These are phyloP conservation scores for Epicoccum sorghinum DNA, from an alignment of 2,329 filamentous ascomycete genomes.

Conservation along the genomic window DNA sequence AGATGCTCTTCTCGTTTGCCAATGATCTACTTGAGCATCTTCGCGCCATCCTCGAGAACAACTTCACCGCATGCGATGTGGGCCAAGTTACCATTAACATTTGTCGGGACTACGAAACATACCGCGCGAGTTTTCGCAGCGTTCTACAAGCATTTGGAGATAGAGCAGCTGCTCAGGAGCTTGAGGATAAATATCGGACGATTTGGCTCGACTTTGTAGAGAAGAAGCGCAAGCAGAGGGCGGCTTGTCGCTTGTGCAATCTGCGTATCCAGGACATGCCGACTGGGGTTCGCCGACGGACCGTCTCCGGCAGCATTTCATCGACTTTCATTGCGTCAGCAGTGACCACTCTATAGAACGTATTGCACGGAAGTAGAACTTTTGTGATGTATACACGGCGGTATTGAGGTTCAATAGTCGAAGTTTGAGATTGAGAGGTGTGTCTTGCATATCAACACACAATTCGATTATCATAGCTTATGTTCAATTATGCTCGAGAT, in stretches of 20 bases:
- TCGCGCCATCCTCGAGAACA: background rate
- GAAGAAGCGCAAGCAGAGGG: constrained; percentile 8
- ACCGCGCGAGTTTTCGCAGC: background rate
- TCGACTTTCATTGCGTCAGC: constrained; percentile 2
- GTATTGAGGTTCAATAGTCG: no score
- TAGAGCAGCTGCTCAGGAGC: constrained; percentile 1
- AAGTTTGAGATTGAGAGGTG: no score
- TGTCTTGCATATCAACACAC: no score
- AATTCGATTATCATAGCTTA: no score
- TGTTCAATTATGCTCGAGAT: background rate
- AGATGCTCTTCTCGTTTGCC: constrained; percentile 1
- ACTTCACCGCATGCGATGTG: constrained; percentile 8
- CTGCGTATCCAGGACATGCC: constrained; percentile 8
- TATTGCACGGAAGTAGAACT: background rate
- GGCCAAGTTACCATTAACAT: background rate
- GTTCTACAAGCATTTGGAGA: constrained; percentile 9
- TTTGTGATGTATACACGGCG: no score
- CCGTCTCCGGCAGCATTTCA: constrained; percentile 11
- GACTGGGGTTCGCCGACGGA: constrained; percentile 1
- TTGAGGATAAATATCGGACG: constrained; percentile 11
- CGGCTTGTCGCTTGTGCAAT: constrained; percentile 15
- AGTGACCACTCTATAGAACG: background rate
- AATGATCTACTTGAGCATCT: constrained; percentile 9
- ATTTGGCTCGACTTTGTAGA: constrained; percentile 12
- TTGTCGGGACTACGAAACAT: constrained; percentile 3